Evolutionary conservation across 129 eudicot species (phyloP).

Genomic region (Calendula officinalis): DNA sequence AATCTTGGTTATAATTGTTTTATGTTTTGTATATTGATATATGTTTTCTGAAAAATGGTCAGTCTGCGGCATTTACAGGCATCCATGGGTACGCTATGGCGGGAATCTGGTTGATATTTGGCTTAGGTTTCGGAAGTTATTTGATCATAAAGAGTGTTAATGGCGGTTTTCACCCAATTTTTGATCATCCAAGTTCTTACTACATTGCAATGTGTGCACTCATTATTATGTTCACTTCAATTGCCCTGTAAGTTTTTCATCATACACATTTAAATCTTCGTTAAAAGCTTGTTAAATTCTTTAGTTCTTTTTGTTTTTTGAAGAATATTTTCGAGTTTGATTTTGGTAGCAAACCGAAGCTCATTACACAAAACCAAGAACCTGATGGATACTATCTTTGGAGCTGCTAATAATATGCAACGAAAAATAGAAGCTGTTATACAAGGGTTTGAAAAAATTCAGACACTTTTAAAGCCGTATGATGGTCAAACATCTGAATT

Average conservation of each 20-base stretch:
- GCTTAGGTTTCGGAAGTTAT: conserved; percentile 48
- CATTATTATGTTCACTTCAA: conserved; percentile 34
- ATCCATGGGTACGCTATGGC: conserved; percentile 63
- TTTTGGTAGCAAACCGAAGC: conserved; percentile 42
- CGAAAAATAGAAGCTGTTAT: conserved; percentile 40
- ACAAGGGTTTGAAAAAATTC: conserved; percentile 32
- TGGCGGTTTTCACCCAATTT: conserved; percentile 25
- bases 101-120: conserved; percentile 60
- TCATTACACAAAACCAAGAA: conserved; percentile 36
- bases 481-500: conserved; percentile 29
- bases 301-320: background rate
- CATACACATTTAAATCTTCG: background rate
- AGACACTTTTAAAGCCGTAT: conserved; percentile 41
- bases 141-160: conserved; percentile 32
- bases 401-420: conserved; percentile 41
- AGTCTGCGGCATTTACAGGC: conserved; percentile 84
- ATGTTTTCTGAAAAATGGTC: conserved; percentile 33
- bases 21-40: conserved; percentile 18
- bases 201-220: conserved; percentile 40
- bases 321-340: conserved; percentile 47
- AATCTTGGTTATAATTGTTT: conserved; percentile 1
- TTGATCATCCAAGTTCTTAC: conserved; percentile 34
- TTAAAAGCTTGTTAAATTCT: background rate
- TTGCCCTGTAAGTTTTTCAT: conserved; percentile 58
- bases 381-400: conserved; percentile 42